Evolutionary conservation across 345 rosid genomes (phyloP).

Genomic region (Linum trigynum): DNA sequence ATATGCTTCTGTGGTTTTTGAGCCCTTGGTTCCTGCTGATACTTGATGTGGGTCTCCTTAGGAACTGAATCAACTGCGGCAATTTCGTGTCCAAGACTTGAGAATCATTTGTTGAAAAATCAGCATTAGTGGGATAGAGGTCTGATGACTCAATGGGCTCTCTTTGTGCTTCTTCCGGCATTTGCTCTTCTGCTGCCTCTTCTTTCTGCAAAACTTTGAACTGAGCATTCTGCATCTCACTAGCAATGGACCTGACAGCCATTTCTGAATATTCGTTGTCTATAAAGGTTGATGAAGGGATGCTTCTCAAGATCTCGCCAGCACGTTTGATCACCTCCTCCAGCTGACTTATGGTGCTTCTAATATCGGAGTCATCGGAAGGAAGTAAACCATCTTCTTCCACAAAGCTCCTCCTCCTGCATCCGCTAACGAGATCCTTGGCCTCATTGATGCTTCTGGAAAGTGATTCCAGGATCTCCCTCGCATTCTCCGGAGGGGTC

Average conservation of each 20-base stretch:
- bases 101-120: conserved; percentile 31
- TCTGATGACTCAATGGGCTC: conserved; percentile 38
- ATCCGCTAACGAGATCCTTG: conserved; percentile 36
- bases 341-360: conserved; percentile 33
- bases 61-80: conserved; percentile 25
- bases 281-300: conserved; percentile 47
- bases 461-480: conserved; percentile 43
- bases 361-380: conserved; percentile 26
- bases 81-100: conserved; percentile 5
- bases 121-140: conserved; percentile 45
- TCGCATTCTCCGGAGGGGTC: conserved; percentile 26
- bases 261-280: conserved; percentile 45
- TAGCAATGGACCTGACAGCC: conserved; percentile 48
- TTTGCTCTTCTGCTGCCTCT: conserved; percentile 15
- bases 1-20: conserved; percentile 20
- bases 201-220: conserved; percentile 17
- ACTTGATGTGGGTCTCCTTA: conserved; percentile 13
- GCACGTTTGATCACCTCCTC: conserved; percentile 35
- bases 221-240: conserved; percentile 52
- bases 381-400: conserved; percentile 10
- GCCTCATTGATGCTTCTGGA: conserved; percentile 34
- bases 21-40: conserved; percentile 32
- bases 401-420: conserved; percentile 9
- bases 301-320: conserved; percentile 52
- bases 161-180: conserved; percentile 8